Base-by-base conservation (phyloP, 495 filamentous ascomycete genomes). In the Penicillium robsamsonii region DNA sequence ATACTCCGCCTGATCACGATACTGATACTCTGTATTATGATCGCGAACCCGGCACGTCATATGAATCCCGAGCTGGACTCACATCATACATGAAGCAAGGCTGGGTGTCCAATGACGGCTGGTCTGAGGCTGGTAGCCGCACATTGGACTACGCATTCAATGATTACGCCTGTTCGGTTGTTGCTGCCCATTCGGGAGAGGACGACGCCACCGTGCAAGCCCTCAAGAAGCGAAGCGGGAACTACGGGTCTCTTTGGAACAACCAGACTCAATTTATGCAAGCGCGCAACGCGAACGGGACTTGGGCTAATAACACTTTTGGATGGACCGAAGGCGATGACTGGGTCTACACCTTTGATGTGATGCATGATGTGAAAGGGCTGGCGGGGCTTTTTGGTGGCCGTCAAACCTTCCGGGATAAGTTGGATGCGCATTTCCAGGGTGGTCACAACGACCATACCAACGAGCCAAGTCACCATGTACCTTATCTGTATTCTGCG, bases 281-380 rank as follows among this genome's bases (percentile, higher is more conserved):
- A 29, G 56, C 66, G 17, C 66, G 66, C 15, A 69, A 69, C 35
- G 58, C 22, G 4, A 69, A 69, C 25, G 66, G 63, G 6, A 64
- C 46, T 6, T 69, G 66, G 66, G 66, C 63, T 5, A 56, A 62
- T 24, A 57, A 40, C 18, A 57, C 60, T 11, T 69, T 58, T 47
- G 66, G 66, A 6, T 69, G 66, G 66, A 69, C 66, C 0, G 66
- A 69, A 41, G 66, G 66, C 2, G 63, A 69, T 46, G 58, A 61
- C 20, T 69, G 66, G 66, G 63, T 69, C 8, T 69, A 69, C 40
- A 69, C 66, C 1, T 69, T 69, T 22, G 66, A 69, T 17, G 66
- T 69, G 10, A 58, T 69, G 60, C 66, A 69, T 29, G 63, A 69
- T 45, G 53, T 66, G 12, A 43, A 61, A 25, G 63, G 63, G 0